phyloP scores from a whole-genome alignment of 2,329 filamentous ascomycete species.

The Beauveria rudraprayagi region DNA sequence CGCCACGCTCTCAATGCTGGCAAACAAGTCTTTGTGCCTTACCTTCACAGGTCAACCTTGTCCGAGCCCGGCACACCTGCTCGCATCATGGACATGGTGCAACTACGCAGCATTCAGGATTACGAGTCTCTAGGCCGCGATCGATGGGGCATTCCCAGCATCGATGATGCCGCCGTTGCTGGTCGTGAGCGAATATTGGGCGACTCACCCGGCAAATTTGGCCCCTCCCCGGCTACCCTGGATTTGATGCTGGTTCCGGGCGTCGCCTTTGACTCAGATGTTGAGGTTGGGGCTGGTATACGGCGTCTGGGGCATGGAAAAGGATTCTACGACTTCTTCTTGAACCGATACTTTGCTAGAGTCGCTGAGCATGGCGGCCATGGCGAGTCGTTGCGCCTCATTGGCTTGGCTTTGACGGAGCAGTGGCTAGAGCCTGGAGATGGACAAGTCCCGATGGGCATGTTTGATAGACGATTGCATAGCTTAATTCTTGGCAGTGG shows the following conservation, averaged over 20 bases:
- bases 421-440: conserved; percentile 60
- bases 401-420: conserved; percentile 78
- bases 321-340: conserved; percentile 93
- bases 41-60: conserved; percentile 59
- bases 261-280: conserved; percentile 73
- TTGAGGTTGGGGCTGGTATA: conserved; percentile 44
- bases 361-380: conserved; percentile 25
- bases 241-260: conserved; percentile 89
- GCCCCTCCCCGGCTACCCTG: conserved; percentile 42
- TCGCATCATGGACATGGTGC: conserved; percentile 90
- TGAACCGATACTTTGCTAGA: conserved; percentile 61
- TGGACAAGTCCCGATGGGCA: conserved; percentile 63
- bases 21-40: conserved; percentile 88
- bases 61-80: conserved; percentile 44
- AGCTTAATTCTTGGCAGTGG: conserved; percentile 68
- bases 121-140: conserved; percentile 71
- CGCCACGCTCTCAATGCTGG: conserved; percentile 66
- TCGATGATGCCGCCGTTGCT: conserved; percentile 56
- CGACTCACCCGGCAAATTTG: conserved; percentile 36
- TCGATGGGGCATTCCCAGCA: conserved; percentile 90
- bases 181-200: conserved; percentile 67
- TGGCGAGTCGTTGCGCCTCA: conserved; percentile 40
- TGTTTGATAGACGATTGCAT: conserved; percentile 73
- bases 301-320: conserved; percentile 85
- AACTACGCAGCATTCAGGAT: conserved; percentile 63